These are phyloP conservation scores for Insectozyma bohioensis DNA, from an alignment of 1,139 yeast species.

Conservation along the genomic window DNA sequence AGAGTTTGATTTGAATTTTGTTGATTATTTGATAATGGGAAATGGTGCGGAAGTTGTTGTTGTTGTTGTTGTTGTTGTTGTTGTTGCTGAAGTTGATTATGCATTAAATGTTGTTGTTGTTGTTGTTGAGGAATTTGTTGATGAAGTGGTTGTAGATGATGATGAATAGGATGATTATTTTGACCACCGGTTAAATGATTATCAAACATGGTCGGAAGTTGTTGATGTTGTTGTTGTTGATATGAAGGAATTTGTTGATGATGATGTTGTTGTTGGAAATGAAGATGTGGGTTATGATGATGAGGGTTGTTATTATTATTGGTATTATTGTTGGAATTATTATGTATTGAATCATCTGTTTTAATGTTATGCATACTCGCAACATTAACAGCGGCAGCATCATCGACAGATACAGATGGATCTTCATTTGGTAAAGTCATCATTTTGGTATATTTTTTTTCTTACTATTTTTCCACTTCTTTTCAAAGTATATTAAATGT, in stretches of 20 bases:
- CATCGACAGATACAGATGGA: constrained; percentile 26
- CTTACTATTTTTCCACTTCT: background rate
- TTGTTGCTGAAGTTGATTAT: constrained; percentile 12
- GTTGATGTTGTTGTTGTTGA: constrained; percentile 3
- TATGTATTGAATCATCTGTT: constrained; percentile 19
- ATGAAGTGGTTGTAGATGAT: constrained; percentile 10
- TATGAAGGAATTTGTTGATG: constrained; percentile 13
- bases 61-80: constrained; percentile 9
- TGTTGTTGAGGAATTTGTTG: constrained; percentile 12
- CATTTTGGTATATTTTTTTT: constrained; percentile 17
- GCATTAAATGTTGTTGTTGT: constrained; percentile 9
- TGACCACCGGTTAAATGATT: no score
- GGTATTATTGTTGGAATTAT: constrained; percentile 16
- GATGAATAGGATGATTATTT: background rate
- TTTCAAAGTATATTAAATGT: no score
- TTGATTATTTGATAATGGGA: constrained; percentile 1
- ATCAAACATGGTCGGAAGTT: constrained; percentile 1
- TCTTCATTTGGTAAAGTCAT: constrained; percentile 30
- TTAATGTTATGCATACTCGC: constrained; percentile 14
- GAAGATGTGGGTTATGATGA: constrained; percentile 11
- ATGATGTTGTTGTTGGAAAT: constrained; percentile 9
- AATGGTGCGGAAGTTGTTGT: constrained; percentile 8
- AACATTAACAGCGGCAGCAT: constrained; percentile 26
- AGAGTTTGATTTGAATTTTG: constrained; percentile 5
- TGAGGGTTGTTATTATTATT: constrained; percentile 7